Evolutionary conservation across 306 rosid species (phyloP).

Genomic region (Medicago arabica): DNA sequence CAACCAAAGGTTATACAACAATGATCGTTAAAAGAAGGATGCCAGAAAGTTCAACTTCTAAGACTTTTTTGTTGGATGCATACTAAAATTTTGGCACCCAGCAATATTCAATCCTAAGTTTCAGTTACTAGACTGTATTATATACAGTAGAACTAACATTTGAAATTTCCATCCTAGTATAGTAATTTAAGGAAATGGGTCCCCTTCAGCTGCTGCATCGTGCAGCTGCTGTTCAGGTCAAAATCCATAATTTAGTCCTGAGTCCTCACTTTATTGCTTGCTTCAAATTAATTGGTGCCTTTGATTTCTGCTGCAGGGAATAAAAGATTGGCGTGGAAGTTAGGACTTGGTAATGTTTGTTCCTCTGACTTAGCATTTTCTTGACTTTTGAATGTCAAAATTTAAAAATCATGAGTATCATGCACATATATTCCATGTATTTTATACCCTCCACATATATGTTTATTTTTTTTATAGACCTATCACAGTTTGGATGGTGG

Average conservation of each 20-base stretch:
- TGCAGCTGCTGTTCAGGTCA: no score
- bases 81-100: no score
- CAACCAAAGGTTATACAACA: neutral
- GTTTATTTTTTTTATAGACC: neutral
- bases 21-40: neutral
- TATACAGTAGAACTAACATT: neutral
- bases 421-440: neutral
- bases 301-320: conserved; percentile 25
- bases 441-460: neutral
- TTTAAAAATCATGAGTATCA: neutral
- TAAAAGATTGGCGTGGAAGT: conserved; percentile 20
- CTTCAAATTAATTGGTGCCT: neutral
- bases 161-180: neutral
- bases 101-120: neutral
- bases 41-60: neutral
- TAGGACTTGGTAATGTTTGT: conserved; percentile 34
- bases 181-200: no score
- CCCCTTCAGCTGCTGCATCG: no score
- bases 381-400: neutral
- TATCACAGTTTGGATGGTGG: neutral
- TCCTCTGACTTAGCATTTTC: neutral
- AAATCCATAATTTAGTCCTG: neutral
- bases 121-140: neutral
- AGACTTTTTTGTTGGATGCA: no score
- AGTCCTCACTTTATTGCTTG: neutral